phyloP scores from a whole-genome alignment of 768 basidiomycete species.

The Suillus brevipes region DNA sequence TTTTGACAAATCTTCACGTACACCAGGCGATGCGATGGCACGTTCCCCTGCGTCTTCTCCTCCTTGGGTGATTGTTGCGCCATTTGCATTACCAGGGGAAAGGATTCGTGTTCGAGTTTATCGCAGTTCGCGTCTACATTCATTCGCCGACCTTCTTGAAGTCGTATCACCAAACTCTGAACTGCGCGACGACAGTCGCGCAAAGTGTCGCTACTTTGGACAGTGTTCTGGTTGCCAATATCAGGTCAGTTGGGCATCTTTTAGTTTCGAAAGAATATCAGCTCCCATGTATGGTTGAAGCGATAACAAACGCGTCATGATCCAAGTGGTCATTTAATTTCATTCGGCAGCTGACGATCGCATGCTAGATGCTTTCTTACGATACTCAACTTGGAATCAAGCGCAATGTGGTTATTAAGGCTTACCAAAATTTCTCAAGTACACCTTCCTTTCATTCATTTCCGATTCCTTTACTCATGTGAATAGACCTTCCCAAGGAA shows the following conservation, averaged over 20 bases:
- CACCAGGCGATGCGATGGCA: slow-evolving; percentile 67
- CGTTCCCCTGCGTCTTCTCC: slow-evolving; percentile 45
- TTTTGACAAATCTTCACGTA: neutral
- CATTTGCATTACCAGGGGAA: slow-evolving; percentile 86
- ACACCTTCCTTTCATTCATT: neutral
- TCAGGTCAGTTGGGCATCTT: slow-evolving; percentile 51
- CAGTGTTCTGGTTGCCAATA: slow-evolving; percentile 93
- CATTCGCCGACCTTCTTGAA: slow-evolving; percentile 72
- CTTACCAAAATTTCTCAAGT: slow-evolving; percentile 73
- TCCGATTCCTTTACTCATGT: slow-evolving; percentile 30
- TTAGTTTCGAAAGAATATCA: neutral
- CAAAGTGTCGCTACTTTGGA: slow-evolving; percentile 86
- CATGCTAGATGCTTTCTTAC: slow-evolving; percentile 77
- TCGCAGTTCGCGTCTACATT: slow-evolving; percentile 68
- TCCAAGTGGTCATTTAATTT: neutral
- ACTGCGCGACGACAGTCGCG: slow-evolving; percentile 62
- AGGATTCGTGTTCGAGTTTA: slow-evolving; percentile 71
- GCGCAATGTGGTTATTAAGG: slow-evolving; percentile 79
- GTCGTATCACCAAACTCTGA: slow-evolving; percentile 62
- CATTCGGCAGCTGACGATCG: neutral
- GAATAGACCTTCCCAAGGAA: slow-evolving; percentile 48
- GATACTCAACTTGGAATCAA: slow-evolving; percentile 85
- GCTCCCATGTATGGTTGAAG: neutral
- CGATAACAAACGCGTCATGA: neutral
- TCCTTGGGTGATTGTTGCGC: slow-evolving; percentile 82